Evolutionary conservation across 2,329 filamentous ascomycete species (phyloP).

Genomic region (Botryotinia globosa): DNA sequence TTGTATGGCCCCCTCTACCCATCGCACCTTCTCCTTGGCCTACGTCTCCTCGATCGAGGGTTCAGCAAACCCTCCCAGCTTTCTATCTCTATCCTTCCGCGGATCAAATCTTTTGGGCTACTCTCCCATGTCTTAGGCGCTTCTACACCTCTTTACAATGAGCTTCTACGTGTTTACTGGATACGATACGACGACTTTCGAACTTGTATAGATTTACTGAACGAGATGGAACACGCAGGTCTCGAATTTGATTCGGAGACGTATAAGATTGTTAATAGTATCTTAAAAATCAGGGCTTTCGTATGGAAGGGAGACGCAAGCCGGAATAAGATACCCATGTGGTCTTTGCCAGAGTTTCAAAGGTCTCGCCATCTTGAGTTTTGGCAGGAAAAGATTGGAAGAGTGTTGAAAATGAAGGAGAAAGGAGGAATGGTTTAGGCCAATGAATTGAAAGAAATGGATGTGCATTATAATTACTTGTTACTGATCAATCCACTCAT

Average conservation of each 20-base stretch:
- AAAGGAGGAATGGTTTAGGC: background rate
- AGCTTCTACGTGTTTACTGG: conserved; percentile 62
- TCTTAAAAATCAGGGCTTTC: conserved; percentile 25
- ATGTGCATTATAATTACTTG: background rate
- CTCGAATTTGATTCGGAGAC: conserved; percentile 38
- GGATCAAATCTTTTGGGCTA: conserved; percentile 64
- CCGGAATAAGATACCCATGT: conserved; percentile 28
- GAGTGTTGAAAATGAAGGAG: conserved; percentile 21
- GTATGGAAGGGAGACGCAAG: conserved; percentile 28
- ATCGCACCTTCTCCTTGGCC: conserved; percentile 55
- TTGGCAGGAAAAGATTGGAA: conserved; percentile 32
- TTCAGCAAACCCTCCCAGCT: conserved; percentile 60
- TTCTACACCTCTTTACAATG: conserved; percentile 67
- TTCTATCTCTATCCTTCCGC: conserved; percentile 60
- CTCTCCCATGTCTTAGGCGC: conserved; percentile 70
- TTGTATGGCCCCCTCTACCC: conserved; percentile 65
- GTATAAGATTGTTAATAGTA: conserved; percentile 30
- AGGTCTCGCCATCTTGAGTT: conserved; percentile 24
- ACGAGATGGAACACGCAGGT: conserved; percentile 37
- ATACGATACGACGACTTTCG: conserved; percentile 53
- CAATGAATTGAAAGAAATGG: background rate
- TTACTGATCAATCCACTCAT: background rate
- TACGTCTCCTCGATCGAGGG: conserved; percentile 54
- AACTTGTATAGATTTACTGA: conserved; percentile 30
- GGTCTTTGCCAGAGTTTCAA: conserved; percentile 35